Evolutionary conservation across 106 monocot species (phyloP), one percentile per base, ranked within the genome.

Genomic region (Xerophyta viscosa): DNA sequence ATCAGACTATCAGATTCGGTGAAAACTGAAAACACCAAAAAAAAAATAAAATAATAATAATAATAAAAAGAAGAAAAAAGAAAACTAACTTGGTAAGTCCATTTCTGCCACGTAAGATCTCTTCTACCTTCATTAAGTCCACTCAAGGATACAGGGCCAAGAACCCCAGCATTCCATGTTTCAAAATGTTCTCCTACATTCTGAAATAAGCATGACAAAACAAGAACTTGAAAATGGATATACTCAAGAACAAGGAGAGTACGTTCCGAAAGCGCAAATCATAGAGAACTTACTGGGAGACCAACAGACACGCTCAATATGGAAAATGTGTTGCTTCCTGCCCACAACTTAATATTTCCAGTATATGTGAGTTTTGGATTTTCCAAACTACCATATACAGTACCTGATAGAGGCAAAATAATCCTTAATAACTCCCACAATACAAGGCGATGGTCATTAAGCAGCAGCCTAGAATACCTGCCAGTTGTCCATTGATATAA

Each of bases 101-200:
- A 99, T 41, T 83, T 79, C 54, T 99, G 90, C 86, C 84, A 75
- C 19, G 93, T 78, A 7, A 94, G 80, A 50, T 94, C 87, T 58
- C 83, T 74, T 66, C 62, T 74, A 24, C 93, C 93, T 50, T 88
- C 93, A 45, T 94, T 81, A 11, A 94, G 80, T 41, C 93, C 93
- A 54, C 66, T 70, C 29, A 94, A 58, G n/a, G 55, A 68, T 37
- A 94, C 87, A 9, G 93, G 93, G 51, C 93, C 93, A 69, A 94
- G 93, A 61, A 94, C 77, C 1, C 92, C 92, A 27, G 77, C 68
- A 64, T 93, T 87, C 92, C 92, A 93, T 31, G 87, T 80, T 62
- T 93, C 92, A 19, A 77, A 93, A 60, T 93, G 87, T 54, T 83
- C 82, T 14, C 92, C 92, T 0, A 83, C 77, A 52, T 94, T 94